Evolutionary conservation across 768 basidiomycete genomes (phyloP).

Genomic region (Tulasnella sp.): DNA sequence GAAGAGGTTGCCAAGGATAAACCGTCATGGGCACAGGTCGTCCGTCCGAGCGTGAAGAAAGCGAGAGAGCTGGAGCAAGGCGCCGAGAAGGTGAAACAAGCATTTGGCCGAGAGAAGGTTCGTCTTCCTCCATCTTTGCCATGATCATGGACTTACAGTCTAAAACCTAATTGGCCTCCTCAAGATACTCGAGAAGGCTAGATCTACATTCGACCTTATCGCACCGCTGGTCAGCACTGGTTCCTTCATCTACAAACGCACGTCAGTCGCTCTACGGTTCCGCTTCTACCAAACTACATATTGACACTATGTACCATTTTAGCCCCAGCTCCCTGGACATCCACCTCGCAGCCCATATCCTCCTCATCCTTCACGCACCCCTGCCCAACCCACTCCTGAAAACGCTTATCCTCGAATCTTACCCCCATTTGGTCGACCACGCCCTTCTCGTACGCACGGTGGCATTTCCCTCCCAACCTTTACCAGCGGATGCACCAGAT

Average conservation of each 20-base stretch:
- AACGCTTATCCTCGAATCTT: constrained; percentile 42
- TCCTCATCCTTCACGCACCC: constrained; percentile 44
- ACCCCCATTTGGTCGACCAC: constrained; percentile 45
- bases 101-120: constrained; percentile 58
- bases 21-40: constrained; percentile 21
- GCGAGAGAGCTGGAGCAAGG: constrained; percentile 30
- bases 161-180: not conserved
- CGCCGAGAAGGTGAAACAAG: constrained; percentile 19
- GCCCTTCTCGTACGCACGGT: constrained; percentile 38
- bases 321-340: constrained; percentile 57
- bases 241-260: constrained; percentile 40
- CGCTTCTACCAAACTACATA: not conserved
- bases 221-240: constrained; percentile 40
- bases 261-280: constrained; percentile 28
- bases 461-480: constrained; percentile 22
- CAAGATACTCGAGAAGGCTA: constrained; percentile 50
- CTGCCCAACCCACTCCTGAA: constrained; percentile 50
- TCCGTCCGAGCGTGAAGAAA: constrained; percentile 21
- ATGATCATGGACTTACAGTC: too few relatives aligned
- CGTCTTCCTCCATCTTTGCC: constrained; percentile 7
- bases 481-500: not conserved
- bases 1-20: constrained; percentile 28
- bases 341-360: constrained; percentile 52
- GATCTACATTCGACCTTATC: constrained; percentile 45
- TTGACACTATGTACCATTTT: not conserved